Conservation (phyloP, 345 rosid genomes). For the Mangifera indica region DNA sequence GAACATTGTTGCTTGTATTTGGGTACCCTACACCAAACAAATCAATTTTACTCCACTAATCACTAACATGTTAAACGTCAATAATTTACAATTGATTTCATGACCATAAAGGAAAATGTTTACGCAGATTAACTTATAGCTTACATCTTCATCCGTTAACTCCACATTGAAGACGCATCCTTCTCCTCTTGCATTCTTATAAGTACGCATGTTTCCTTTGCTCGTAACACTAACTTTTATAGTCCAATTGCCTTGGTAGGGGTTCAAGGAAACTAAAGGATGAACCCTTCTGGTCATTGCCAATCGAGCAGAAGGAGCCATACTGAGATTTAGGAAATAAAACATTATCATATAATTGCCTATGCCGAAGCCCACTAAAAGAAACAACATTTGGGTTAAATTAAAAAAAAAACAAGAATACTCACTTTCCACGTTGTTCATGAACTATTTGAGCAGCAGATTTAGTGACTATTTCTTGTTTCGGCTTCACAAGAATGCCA, state of each 20-base stretch:
- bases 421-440: slow-evolving; percentile 75
- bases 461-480: slow-evolving; percentile 59
- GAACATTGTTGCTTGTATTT: slow-evolving; percentile 95
- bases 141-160: slow-evolving; percentile 90
- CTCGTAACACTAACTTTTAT: slow-evolving; percentile 85
- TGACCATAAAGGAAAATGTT: not conserved
- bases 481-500: slow-evolving; percentile 62
- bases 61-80: too few relatives aligned
- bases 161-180: slow-evolving; percentile 97
- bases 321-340: slow-evolving; percentile 37
- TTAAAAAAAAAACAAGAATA: not conserved
- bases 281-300: slow-evolving; percentile 91
- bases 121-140: slow-evolving; percentile 11
- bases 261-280: slow-evolving; percentile 88
- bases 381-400: not conserved
- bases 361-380: not conserved
- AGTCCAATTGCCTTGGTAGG: slow-evolving; percentile 95
- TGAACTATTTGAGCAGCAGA: slow-evolving; percentile 83
- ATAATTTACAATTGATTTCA: too few relatives aligned
- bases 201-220: slow-evolving; percentile 85
- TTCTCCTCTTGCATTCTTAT: slow-evolving; percentile 83
- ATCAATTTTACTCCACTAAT: not conserved
- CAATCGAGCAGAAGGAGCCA: slow-evolving; percentile 81
- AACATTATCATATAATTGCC: not conserved
- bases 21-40: slow-evolving; percentile 61